Conservation (phyloP, 1,139 yeast genomes). For the Hemisphaericaspora xylanilytica region DNA sequence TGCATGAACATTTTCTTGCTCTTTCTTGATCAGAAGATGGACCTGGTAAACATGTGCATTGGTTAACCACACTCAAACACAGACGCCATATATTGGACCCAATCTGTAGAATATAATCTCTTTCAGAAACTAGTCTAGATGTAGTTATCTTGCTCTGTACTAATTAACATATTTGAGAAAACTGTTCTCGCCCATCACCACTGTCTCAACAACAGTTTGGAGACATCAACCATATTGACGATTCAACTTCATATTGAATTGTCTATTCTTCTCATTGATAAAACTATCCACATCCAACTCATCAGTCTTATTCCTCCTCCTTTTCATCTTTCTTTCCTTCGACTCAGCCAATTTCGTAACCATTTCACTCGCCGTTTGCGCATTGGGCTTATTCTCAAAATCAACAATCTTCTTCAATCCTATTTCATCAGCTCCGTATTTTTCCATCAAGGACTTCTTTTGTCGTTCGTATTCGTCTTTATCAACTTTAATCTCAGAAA, state of each 20-base stretch:
- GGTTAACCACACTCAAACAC: no score
- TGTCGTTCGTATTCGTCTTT: constrained; percentile 36
- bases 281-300: constrained; percentile 36
- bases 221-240: constrained; percentile 53
- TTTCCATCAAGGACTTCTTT: constrained; percentile 9
- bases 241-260: constrained; percentile 71
- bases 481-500: constrained; percentile 40
- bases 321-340: constrained; percentile 27
- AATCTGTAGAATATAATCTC: no score
- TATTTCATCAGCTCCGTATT: constrained; percentile 3
- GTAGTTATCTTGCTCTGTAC: no score
- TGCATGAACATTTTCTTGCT: no score
- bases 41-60: no score
- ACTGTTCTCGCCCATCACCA: no score
- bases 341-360: constrained; percentile 38
- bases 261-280: constrained; percentile 75
- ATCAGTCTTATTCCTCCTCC: constrained; percentile 24
- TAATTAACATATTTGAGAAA: no score
- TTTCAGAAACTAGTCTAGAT: no score
- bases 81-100: no score
- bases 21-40: no score
- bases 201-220: no score
- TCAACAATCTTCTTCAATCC: constrained; percentile 8
- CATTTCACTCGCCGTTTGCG: constrained; percentile 22
- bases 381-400: constrained; percentile 17